Evolutionary conservation across 129 eudicot species (phyloP).

Genomic region (Pittosporum tobira): DNA sequence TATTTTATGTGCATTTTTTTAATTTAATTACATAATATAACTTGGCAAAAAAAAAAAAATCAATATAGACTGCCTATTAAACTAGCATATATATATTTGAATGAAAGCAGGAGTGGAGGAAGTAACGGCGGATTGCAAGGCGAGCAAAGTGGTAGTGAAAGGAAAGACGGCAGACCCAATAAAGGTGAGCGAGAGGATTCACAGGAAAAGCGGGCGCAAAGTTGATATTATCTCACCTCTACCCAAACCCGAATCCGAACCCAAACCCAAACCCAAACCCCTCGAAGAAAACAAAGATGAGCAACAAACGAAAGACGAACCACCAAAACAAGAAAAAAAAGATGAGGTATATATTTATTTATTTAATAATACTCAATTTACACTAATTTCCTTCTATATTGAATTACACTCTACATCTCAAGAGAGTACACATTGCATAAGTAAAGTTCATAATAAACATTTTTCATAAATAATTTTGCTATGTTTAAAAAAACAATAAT

Average conservation of each 20-base stretch:
- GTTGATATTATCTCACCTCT: conserved; percentile 64
- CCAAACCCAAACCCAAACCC: conserved; percentile 65
- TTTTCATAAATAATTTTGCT: too few relatives aligned
- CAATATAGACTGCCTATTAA: too few relatives aligned
- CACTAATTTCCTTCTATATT: too few relatives aligned
- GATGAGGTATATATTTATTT: conserved; percentile 30
- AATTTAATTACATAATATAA: too few relatives aligned
- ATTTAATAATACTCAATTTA: too few relatives aligned
- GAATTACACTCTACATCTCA: too few relatives aligned
- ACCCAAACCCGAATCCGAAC: too few relatives aligned
- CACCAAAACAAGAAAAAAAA: conserved; percentile 41
- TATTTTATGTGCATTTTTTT: too few relatives aligned
- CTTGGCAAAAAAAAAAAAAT: too few relatives aligned
- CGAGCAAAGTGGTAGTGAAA: conserved; percentile 66
- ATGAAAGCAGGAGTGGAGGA: conserved; percentile 64
- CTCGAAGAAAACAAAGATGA: conserved; percentile 19
- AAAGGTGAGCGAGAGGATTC: conserved; percentile 57
- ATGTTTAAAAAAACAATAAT: too few relatives aligned
- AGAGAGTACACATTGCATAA: too few relatives aligned
- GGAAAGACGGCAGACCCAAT: conserved; percentile 62
- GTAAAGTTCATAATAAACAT: too few relatives aligned
- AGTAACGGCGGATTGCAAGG: conserved; percentile 58
- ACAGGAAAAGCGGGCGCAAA: conserved; percentile 60
- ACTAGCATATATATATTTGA: neutral
- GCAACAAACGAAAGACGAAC: conserved; percentile 24